Conservation (phyloP, 441 rosid species). For the Gossypium laxum region DNA sequence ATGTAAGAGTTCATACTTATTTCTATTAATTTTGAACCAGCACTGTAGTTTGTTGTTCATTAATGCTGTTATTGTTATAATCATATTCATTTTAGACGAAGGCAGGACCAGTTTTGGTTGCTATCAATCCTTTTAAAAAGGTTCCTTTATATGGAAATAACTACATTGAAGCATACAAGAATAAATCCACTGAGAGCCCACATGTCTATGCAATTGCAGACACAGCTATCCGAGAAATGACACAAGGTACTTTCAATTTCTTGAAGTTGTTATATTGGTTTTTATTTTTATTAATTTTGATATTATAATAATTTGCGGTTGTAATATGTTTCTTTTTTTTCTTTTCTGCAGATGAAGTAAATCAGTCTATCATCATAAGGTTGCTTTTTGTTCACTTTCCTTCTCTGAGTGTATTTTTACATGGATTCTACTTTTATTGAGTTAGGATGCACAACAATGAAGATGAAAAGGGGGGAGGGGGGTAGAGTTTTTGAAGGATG, state of each 20-base stretch:
- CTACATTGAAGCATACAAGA: slow-evolving; percentile 72
- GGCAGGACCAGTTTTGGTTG: slow-evolving; percentile 95
- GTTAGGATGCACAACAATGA: background rate
- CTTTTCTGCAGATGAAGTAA: slow-evolving; percentile 77
- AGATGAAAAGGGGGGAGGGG: background rate
- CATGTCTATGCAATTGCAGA: slow-evolving; percentile 95
- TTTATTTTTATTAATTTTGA: slow-evolving; percentile 8
- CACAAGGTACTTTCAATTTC: slow-evolving; percentile 50
- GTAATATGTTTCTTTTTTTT: slow-evolving; percentile 17
- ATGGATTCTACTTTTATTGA: background rate
- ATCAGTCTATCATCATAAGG: slow-evolving; percentile 98
- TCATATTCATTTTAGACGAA: slow-evolving; percentile 51
- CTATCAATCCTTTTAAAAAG: slow-evolving; percentile 85
- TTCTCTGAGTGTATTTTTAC: background rate
- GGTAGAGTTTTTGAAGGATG: background rate
- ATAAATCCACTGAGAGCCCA: slow-evolving; percentile 60
- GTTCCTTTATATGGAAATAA: slow-evolving; percentile 76
- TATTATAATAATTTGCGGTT: slow-evolving; percentile 3
- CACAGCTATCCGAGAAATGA: slow-evolving; percentile 92
- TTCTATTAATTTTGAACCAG: slow-evolving; percentile 12
- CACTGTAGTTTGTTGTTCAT: background rate
- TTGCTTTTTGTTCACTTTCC: slow-evolving; percentile 27
- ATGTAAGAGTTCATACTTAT: slow-evolving; percentile 47
- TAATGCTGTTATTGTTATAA: slow-evolving; percentile 16
- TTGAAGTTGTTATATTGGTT: slow-evolving; percentile 9